Conservation (phyloP, 176 grass and related monocot genomes). For the Juncus effusus region DNA sequence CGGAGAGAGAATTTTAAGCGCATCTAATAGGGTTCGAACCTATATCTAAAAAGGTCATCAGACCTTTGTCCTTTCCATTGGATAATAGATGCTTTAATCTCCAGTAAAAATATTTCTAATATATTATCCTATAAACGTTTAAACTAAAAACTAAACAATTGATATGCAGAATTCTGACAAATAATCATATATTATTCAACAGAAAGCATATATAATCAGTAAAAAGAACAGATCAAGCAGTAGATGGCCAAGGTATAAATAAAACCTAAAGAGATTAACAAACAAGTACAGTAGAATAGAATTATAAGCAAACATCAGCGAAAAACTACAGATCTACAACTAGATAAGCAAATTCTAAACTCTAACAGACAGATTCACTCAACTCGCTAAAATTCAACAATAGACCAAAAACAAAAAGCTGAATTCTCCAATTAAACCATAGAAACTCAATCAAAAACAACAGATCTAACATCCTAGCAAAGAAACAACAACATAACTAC, state of each 20-base stretch:
- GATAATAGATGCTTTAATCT: slow-evolving; percentile 49
- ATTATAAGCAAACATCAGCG: neutral
- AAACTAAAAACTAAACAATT: neutral
- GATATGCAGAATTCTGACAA: neutral
- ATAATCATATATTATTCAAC: neutral
- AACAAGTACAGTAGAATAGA: neutral
- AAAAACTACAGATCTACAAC: neutral
- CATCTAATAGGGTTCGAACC: slow-evolving; percentile 69
- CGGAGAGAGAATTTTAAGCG: slow-evolving; percentile 17
- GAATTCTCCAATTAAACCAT: slow-evolving; percentile 3
- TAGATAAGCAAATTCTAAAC: too few relatives aligned
- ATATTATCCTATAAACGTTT: neutral
- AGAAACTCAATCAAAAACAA: neutral
- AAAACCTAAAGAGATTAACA: neutral
- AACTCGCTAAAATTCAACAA: too few relatives aligned
- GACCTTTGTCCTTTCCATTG: slow-evolving; percentile 46
- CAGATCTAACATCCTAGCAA: neutral
- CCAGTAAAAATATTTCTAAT: neutral
- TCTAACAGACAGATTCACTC: neutral
- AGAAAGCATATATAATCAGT: neutral
- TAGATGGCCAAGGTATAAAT: neutral
- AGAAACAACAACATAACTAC: neutral
- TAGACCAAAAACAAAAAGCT: neutral
- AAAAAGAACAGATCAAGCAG: neutral
- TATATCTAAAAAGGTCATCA: slow-evolving; percentile 29